phyloP scores from a whole-genome alignment of 2,329 filamentous ascomycete species.

The Apiospora pterosperma region DNA sequence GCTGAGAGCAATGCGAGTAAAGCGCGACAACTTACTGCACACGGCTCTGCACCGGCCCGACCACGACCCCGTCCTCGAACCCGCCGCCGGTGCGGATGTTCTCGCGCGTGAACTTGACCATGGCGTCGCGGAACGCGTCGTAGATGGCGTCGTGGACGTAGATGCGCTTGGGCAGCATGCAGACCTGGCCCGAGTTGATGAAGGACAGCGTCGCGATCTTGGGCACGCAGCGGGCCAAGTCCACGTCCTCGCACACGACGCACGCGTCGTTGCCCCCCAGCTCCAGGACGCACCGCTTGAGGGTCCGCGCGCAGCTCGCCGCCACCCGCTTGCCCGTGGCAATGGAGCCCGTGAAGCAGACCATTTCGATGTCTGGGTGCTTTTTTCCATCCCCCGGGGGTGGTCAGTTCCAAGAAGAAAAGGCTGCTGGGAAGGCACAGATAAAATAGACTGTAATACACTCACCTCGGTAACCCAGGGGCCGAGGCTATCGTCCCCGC shows the following conservation, averaged over 20 bases:
- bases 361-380: slow-evolving; percentile 60
- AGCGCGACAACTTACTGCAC: slow-evolving; percentile 55
- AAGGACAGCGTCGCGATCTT: slow-evolving; percentile 3
- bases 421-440: too few species aligned
- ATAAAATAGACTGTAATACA: too few species aligned
- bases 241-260: slow-evolving; percentile 48
- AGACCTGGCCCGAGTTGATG: slow-evolving; percentile 29
- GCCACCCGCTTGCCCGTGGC: slow-evolving; percentile 55
- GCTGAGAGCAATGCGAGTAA: not conserved
- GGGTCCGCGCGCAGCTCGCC: slow-evolving; percentile 43
- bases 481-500: slow-evolving; percentile 58
- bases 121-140: slow-evolving; percentile 41
- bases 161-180: slow-evolving; percentile 50
- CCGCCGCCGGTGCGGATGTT: slow-evolving; percentile 30
- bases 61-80: slow-evolving; percentile 28
- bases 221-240: slow-evolving; percentile 19
- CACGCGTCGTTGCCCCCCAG: slow-evolving; percentile 53
- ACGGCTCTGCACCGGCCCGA: slow-evolving; percentile 59
- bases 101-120: slow-evolving; percentile 38
- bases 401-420: too few species aligned
- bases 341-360: slow-evolving; percentile 56
- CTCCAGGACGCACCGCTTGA: slow-evolving; percentile 54
- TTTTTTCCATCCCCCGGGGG: too few species aligned
- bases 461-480: slow-evolving; percentile 45
- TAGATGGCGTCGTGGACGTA: slow-evolving; percentile 58